A percentile compares a stretch with the other conserved stretches of the same genome.
Conservation (phyloP, 495 filamentous ascomycete species). For the Lentithecium fluviatile region DNA sequence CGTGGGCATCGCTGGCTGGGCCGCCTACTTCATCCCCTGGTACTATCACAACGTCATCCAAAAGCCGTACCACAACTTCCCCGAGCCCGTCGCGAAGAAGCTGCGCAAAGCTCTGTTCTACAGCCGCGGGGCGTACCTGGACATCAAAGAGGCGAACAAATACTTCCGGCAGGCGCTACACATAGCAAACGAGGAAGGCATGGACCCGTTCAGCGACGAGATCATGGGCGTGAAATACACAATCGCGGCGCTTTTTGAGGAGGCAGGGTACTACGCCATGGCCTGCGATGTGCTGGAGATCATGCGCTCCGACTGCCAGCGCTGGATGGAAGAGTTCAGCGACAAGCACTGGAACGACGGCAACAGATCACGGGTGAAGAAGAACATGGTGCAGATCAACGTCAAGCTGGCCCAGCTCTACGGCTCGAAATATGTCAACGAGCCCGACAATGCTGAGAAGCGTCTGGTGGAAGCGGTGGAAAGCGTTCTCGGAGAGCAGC, state of each 20-base stretch:
- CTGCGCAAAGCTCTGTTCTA: constrained; percentile 87
- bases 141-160: constrained; percentile 71
- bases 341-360: constrained; percentile 52
- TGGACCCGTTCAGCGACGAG: constrained; percentile 88
- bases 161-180: constrained; percentile 77
- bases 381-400: constrained; percentile 68
- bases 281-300: constrained; percentile 74
- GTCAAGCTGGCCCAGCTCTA: constrained; percentile 84
- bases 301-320: constrained; percentile 58
- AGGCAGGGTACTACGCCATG: constrained; percentile 60
- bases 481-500: constrained; percentile 69
- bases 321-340: constrained; percentile 61
- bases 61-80: constrained; percentile 71
- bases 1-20: constrained; percentile 49
- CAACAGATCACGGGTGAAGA: constrained; percentile 67
- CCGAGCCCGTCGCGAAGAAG: constrained; percentile 71
- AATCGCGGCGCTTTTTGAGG: constrained; percentile 74
- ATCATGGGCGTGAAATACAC: constrained; percentile 85
- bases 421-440: constrained; percentile 55
- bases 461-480: constrained; percentile 79
- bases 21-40: constrained; percentile 56
- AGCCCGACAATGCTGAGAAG: constrained; percentile 67
- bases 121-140: constrained; percentile 57
- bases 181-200: constrained; percentile 63
- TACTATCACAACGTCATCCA: constrained; percentile 65